Conservation (phyloP, 1,139 yeast species). For the Lodderomyces parapsilosis region DNA sequence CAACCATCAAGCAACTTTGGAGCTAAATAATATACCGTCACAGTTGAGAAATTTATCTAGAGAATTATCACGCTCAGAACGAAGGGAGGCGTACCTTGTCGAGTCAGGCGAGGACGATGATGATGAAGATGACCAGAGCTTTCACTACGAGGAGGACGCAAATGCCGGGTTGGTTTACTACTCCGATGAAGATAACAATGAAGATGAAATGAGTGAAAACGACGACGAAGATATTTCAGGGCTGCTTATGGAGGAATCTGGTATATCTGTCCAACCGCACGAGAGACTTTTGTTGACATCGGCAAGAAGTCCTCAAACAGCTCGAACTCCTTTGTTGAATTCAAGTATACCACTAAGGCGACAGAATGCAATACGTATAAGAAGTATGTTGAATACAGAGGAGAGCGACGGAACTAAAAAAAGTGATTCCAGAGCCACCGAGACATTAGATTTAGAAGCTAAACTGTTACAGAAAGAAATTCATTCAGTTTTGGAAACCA, state of each 20-base stretch:
- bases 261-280: constrained; percentile 18
- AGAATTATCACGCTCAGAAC: constrained; percentile 9
- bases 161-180: constrained; percentile 6
- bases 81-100: constrained; percentile 11
- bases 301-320: constrained; percentile 21
- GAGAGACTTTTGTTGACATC: constrained; percentile 28
- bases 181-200: constrained; percentile 7
- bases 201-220: constrained; percentile 11
- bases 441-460: constrained; percentile 7
- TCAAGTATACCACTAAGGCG: constrained; percentile 17
- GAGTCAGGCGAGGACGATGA: constrained; percentile 9
- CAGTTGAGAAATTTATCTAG: constrained; percentile 15
- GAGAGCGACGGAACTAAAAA: neutral
- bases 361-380: constrained; percentile 21
- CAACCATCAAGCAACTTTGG: constrained; percentile 4
- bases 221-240: neutral
- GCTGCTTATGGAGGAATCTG: constrained; percentile 7
- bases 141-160: constrained; percentile 12
- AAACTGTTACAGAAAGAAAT: constrained; percentile 14
- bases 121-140: constrained; percentile 15
- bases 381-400: constrained; percentile 6
- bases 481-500: constrained; percentile 4
- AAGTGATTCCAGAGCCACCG: neutral
- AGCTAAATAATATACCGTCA: constrained; percentile 11
- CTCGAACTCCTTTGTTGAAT: too few relatives aligned